A percentile compares a stretch with the other conserved stretches of the same genome.
Conservation (phyloP, 2,329 filamentous ascomycete species). For the Bipolaris gigantea region DNA sequence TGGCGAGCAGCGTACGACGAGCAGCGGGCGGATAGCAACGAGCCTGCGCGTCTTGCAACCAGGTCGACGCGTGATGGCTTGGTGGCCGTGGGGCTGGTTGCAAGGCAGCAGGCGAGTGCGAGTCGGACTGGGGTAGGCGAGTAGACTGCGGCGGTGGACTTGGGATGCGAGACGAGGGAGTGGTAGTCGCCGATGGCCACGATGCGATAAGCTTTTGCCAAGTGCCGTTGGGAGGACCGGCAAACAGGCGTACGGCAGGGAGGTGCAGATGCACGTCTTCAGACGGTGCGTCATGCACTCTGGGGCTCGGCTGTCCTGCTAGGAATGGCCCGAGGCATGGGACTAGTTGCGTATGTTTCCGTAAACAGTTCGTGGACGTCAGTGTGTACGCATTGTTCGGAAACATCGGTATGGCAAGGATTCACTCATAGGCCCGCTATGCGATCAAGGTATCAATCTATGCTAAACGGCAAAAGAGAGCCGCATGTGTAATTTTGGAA, state of each 20-base stretch:
- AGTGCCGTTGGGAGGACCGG: not conserved
- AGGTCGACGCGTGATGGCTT: too few relatives aligned
- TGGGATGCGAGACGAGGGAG: not conserved
- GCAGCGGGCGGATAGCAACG: constrained; percentile 16
- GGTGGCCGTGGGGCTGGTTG: not conserved
- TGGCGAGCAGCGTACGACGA: constrained; percentile 12
- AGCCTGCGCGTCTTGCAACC: too few relatives aligned
- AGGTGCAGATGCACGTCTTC: not conserved
- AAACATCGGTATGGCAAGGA: not conserved
- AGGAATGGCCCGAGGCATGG: not conserved
- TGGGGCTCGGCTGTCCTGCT: not conserved
- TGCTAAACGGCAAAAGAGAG: not conserved
- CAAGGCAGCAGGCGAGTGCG: too few relatives aligned
- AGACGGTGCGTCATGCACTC: not conserved
- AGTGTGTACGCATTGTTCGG: too few relatives aligned
- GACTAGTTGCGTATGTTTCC: not conserved
- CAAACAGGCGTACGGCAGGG: not conserved
- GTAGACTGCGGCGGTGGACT: not conserved
- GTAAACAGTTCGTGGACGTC: not conserved
- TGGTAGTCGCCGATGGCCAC: not conserved
- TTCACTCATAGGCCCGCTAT: not conserved
- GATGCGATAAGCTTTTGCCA: not conserved
- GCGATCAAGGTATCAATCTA: too few relatives aligned
- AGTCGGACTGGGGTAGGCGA: not conserved
- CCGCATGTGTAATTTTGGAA: not conserved